A percentile compares a stretch with the other conserved stretches of the same genome.
Conservation (phyloP, 2,329 filamentous ascomycete genomes). For the Grosmannia clavigera region DNA sequence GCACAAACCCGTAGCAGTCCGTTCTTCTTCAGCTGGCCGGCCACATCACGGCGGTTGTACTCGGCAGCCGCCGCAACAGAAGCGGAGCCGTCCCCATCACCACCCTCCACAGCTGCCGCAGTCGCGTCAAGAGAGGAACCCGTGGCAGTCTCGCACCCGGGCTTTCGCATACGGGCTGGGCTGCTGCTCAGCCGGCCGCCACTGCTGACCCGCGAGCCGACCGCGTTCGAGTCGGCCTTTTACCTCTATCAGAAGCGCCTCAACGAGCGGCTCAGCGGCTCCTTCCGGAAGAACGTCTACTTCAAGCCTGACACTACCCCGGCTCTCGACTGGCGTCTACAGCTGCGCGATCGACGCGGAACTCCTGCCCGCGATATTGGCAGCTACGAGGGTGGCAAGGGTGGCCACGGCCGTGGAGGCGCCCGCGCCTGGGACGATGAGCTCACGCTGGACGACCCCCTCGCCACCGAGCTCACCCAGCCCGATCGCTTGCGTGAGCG, state of each 20-base stretch:
- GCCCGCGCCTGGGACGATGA: constrained; percentile 83
- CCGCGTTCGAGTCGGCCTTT: constrained; percentile 81
- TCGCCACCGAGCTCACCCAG: constrained; percentile 32
- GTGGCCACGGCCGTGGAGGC: constrained; percentile 17
- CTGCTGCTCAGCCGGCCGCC: constrained; percentile 82
- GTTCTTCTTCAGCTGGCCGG: neutral
- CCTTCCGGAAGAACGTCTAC: constrained; percentile 87
- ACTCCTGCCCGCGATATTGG: constrained; percentile 77
- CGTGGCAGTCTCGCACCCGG: neutral
- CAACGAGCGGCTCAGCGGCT: constrained; percentile 79
- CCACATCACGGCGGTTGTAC: constrained; percentile 18
- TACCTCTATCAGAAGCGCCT: constrained; percentile 96
- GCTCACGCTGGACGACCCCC: constrained; percentile 58
- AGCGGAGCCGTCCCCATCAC: constrained; percentile 16
- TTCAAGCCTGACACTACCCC: constrained; percentile 81
- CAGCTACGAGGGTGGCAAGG: constrained; percentile 48
- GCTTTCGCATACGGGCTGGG: constrained; percentile 45
- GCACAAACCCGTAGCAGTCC: constrained; percentile 5
- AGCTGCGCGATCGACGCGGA: constrained; percentile 59
- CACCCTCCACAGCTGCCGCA: constrained; percentile 18
- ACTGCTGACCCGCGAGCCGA: constrained; percentile 69
- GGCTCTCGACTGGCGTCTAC: constrained; percentile 82
- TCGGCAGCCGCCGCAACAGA: constrained; percentile 19
- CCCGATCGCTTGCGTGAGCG: constrained; percentile 54
- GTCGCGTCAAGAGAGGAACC: constrained; percentile 13